phyloP scores from a whole-genome alignment of 176 grass and related monocot species.

The Oryza glaberrima region DNA sequence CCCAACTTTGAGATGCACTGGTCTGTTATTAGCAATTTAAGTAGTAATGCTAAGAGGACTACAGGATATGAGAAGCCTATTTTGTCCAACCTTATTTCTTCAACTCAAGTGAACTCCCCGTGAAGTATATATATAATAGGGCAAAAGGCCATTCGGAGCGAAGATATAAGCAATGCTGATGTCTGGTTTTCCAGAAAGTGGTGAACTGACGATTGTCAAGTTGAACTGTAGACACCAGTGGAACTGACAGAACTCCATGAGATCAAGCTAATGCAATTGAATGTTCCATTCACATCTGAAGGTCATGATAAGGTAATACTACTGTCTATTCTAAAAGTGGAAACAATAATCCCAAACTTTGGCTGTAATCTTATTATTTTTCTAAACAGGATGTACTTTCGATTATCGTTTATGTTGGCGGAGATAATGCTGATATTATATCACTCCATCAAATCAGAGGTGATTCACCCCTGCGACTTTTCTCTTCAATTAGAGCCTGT shows the following conservation, averaged over 20 bases:
- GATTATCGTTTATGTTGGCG: neutral
- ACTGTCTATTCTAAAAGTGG: slow-evolving; percentile 5
- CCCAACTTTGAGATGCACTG: slow-evolving; percentile 98
- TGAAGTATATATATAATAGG: slow-evolving; percentile 35
- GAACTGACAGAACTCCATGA: neutral
- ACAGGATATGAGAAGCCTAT: slow-evolving; percentile 52
- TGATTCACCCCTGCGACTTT: neutral
- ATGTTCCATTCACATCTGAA: neutral
- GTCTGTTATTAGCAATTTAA: slow-evolving; percentile 96
- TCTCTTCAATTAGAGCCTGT: neutral
- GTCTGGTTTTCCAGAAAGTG: slow-evolving; percentile 5
- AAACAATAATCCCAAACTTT: neutral
- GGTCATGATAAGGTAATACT: slow-evolving; percentile 25
- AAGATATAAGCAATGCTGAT: slow-evolving; percentile 26
- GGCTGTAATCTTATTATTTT: neutral
- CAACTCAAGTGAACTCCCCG: slow-evolving; percentile 14
- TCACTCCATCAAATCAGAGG: slow-evolving; percentile 9
- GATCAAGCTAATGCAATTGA: slow-evolving; percentile 29
- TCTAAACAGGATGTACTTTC: neutral
- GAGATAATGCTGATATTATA: slow-evolving; percentile 20
- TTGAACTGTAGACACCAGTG: slow-evolving; percentile 7
- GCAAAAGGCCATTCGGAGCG: slow-evolving; percentile 5
- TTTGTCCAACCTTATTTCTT: slow-evolving; percentile 68
- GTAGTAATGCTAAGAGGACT: slow-evolving; percentile 46
- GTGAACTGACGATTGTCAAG: slow-evolving; percentile 22